Conservation (phyloP, 805 yeast genomes). For the Candida germanica region DNA sequence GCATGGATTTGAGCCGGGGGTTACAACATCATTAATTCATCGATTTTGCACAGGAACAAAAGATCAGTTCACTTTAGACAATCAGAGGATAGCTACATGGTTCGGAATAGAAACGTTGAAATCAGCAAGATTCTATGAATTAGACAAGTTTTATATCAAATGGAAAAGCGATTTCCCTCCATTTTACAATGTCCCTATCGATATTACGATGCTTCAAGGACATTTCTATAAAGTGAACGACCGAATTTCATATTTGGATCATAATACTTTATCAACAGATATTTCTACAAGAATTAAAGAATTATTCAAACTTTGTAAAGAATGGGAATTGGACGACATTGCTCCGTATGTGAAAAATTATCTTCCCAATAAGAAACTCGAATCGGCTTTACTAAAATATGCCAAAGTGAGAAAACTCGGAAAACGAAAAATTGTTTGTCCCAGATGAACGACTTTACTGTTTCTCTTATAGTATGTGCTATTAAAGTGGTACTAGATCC, state of each 20-base stretch:
- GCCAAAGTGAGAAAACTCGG: conserved; percentile 34
- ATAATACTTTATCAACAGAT: conserved; percentile 42
- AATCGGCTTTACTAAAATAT: conserved; percentile 34
- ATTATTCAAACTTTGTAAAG: conserved; percentile 26
- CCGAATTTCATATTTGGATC: conserved; percentile 53
- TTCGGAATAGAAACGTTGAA: conserved; percentile 55
- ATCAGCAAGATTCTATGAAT: conserved; percentile 15
- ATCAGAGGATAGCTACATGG: conserved; percentile 50
- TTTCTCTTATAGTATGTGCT: conserved; percentile 13
- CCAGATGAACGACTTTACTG: conserved; percentile 16
- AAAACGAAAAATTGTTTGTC: conserved; percentile 28
- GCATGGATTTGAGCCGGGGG: conserved; percentile 19
- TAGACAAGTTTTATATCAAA: conserved; percentile 57
- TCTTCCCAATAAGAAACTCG: conserved; percentile 35
- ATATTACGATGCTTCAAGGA: conserved; percentile 54
- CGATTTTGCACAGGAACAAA: conserved; percentile 35
- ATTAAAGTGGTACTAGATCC: too few relatives aligned
- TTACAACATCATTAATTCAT: conserved; percentile 49
- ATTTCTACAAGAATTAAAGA: conserved; percentile 22
- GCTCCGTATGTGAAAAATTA: conserved; percentile 29
- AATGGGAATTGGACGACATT: conserved; percentile 41
- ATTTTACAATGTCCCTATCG: conserved; percentile 58
- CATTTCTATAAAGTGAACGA: conserved; percentile 42
- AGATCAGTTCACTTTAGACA: conserved; percentile 38
- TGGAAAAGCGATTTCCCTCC: conserved; percentile 66